Base-by-base conservation (phyloP, 495 filamentous ascomycete genomes). In the Penicillium lagena region DNA sequence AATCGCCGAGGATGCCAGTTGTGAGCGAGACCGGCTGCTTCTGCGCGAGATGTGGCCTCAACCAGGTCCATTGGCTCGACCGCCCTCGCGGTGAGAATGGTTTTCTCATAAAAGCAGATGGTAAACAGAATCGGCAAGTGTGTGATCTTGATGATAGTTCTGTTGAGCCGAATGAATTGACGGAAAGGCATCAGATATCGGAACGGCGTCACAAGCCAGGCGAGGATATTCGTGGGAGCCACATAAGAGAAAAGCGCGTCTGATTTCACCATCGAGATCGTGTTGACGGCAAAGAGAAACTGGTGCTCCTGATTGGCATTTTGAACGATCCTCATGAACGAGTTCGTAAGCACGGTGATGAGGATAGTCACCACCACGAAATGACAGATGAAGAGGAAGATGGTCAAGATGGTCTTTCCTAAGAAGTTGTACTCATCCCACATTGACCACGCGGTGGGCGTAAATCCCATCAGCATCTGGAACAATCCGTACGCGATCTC, bases 191-290 rank as follows among this genome's bases (percentile, higher is more conserved):
- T 77, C 46, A 80, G 56, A 58, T 82, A 94, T 42, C 89, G 77
- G 29, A 91, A 63, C 4, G 91, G 90, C 43, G 87, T 84, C 12
- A 93, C 66, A 3, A 89, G 49, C 90, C 89, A 97, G 29, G 85
- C 89, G 42, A 96, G 70, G 31, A 95, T 82, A 55, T 96, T 96
- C 11, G 83, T 82, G 0, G 90, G 90, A 1, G 89, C 86, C 45
- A 95, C 75, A 54, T 96, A 96, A 11, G 88, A 90, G 68, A 96
- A 96, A 0, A 96, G 71, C 0, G 87, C 85, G 58, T 96, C 90
- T 14, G 89, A 94, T 58, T 97, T 96, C 40, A 96, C 90, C 86
- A 96, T 87, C 4, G 89, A 93, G 32, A 95, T 90, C 7, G 89
- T 89, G 51, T 95, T 95, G 60, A 96, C 85, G 7, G 91, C 88